These are phyloP conservation scores for Orbilia brochopaga DNA, from an alignment of 2,329 filamentous ascomycete species.

Conservation along the genomic window DNA sequence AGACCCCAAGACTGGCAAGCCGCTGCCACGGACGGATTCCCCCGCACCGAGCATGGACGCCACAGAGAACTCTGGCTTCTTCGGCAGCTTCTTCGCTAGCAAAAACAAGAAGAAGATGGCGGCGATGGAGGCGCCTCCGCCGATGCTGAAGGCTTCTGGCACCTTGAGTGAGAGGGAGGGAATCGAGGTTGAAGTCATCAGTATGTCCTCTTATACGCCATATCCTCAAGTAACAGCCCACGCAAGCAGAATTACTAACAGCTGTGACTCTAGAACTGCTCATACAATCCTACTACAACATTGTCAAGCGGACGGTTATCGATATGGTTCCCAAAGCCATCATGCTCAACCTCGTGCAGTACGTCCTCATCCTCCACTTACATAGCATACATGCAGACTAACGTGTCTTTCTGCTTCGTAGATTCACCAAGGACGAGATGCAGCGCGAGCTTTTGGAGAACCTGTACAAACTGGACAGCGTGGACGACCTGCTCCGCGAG, in stretches of 20 bases:
- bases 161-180: conserved; percentile 91
- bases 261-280: conserved; percentile 72
- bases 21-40: conserved; percentile 76
- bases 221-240: neutral
- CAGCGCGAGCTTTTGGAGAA: conserved; percentile 94
- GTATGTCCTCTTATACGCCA: conserved; percentile 63
- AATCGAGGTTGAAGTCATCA: conserved; percentile 97
- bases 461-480: conserved; percentile 89
- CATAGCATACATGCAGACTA: conserved; percentile 6
- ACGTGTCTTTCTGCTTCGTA: conserved; percentile 58
- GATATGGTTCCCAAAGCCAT: conserved; percentile 99
- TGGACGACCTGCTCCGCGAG: conserved; percentile 95
- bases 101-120: conserved; percentile 99
- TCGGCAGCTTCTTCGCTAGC: conserved; percentile 96
- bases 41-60: conserved; percentile 69
- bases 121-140: conserved; percentile 95
- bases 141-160: conserved; percentile 90
- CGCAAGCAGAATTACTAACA: too few species aligned
- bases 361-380: conserved; percentile 61
- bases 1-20: conserved; percentile 98
- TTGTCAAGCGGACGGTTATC: conserved; percentile 97
- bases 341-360: conserved; percentile 96
- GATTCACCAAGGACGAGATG: conserved; percentile 97
- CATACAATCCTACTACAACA: conserved; percentile 97
- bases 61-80: conserved; percentile 78